Base-by-base conservation (phyloP, 2,329 filamentous ascomycete genomes). In the Botrytis elliptica region DNA sequence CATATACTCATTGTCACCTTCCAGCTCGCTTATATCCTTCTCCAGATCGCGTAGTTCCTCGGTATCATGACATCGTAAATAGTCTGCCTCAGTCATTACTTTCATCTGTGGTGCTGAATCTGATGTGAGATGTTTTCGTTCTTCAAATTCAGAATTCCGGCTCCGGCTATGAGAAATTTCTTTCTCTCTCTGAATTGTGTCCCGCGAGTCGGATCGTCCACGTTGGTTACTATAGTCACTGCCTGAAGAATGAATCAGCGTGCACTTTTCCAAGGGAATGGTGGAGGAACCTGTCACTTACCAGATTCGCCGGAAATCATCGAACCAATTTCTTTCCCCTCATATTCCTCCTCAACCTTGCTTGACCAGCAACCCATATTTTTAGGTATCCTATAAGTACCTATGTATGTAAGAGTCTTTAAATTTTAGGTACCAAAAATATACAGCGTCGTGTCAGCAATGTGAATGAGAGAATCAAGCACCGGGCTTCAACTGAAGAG, bases 51-150 rank as follows among this genome's bases (percentile, higher is more conserved):
- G 22, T 46, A 49, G 10, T 3, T 72, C 69, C 38, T 72, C 62
- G 2, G 46, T 7, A 22, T 67, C 62, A 36, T 38, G 14, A 66
- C 18, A 49, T 29, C 10, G 18, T 29, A 40, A 25, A 67, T 72
- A 67, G 36, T 72, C 60, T 66, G 29, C 46, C 44, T 60, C 62
- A 25, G 60, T 67, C 62, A 72, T 72, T 46, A 46, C 70, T 38
- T 7, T 46, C 62, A 67, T 72, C 10, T 42, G n/a, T 14, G 14
- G 49, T 72, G 29, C 67, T 33, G 22, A 63, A 29, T 57, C 62
- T n/a, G 20, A 1, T 29, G 62, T 22, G n/a, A 42, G n/a, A 10
- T 12, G 25, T 49, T 59, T 66, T 9, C 70, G 38, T 46, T 72
- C n/a, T 5, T 67, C 40, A 16, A 38, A 67, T 4, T 44, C 33